These are phyloP conservation scores for Myxozyma sirexii DNA, from an alignment of 805 yeast genomes.

Conservation along the genomic window DNA sequence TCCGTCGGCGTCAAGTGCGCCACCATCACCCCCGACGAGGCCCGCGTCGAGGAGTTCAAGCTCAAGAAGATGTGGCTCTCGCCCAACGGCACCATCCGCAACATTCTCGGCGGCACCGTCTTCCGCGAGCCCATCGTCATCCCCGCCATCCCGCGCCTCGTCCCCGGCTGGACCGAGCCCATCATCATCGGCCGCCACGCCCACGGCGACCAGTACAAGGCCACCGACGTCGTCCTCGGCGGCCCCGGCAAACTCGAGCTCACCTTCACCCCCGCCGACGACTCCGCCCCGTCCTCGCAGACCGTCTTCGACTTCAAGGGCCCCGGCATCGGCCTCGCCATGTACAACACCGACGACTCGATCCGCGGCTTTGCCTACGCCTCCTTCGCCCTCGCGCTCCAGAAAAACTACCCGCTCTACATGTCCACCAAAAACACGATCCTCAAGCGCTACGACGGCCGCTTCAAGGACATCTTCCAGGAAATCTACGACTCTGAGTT, in stretches of 20 bases:
- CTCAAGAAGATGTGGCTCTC: conserved; percentile 97
- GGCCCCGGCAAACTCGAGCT: conserved; percentile 78
- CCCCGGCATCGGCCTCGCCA: conserved; percentile 82
- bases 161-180: conserved; percentile 93
- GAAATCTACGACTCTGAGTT: conserved; percentile 70
- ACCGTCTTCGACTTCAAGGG: conserved; percentile 70
- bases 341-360: conserved; percentile 95
- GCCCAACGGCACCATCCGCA: conserved; percentile 96
- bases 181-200: conserved; percentile 98
- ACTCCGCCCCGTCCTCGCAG: conserved; percentile 56
- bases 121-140: conserved; percentile 96
- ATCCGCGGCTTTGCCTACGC: conserved; percentile 90
- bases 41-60: conserved; percentile 85
- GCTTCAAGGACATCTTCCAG: conserved; percentile 93
- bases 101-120: conserved; percentile 93
- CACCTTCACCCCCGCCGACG: conserved; percentile 70
- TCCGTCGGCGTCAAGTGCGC: conserved; percentile 97
- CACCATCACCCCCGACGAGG: conserved; percentile 97
- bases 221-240: conserved; percentile 81
- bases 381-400: conserved; percentile 84
- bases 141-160: conserved; percentile 81
- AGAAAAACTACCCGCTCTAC: conserved; percentile 75
- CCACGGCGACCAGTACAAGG: conserved; percentile 94
- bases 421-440: conserved; percentile 94
- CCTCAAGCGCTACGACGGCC: conserved; percentile 89